Conservation (phyloP, 345 rosid genomes). For the Psidium friedrichsthalianum region DNA sequence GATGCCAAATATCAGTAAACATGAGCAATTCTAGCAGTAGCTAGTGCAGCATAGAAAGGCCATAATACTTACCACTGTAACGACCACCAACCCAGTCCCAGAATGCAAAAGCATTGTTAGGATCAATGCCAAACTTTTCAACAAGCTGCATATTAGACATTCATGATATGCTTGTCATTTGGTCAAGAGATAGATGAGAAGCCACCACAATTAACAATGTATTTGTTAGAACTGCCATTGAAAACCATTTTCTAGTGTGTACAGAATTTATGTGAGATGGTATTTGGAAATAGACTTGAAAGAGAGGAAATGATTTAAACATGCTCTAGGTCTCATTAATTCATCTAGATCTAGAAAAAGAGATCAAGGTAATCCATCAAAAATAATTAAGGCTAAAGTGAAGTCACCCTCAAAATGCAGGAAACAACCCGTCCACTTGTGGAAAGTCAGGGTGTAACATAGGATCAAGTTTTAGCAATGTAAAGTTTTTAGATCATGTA, state of each 20-base stretch:
- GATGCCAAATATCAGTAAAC: slow-evolving; percentile 6
- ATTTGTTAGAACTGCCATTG: not conserved
- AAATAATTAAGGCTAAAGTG: not conserved
- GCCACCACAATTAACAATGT: not conserved
- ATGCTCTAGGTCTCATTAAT: not conserved
- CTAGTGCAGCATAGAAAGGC: not conserved
- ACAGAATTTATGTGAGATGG: not conserved
- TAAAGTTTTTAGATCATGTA: not conserved
- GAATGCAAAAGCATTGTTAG: slow-evolving; percentile 92
- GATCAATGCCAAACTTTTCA: slow-evolving; percentile 94
- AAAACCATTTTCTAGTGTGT: not conserved
- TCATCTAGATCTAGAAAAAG: not conserved
- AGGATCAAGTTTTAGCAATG: not conserved
- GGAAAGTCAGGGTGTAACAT: not conserved
- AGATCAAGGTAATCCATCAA: not conserved
- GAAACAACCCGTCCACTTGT: not conserved
- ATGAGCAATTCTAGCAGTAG: slow-evolving; percentile 1
- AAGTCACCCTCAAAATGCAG: not conserved
- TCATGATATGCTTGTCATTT: not conserved
- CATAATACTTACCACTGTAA: slow-evolving; percentile 60
- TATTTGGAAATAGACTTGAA: not conserved
- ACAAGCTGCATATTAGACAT: slow-evolving; percentile 51
- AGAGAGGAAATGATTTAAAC: not conserved
- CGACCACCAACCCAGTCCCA: slow-evolving; percentile 99
- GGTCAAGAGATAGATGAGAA: not conserved